These are phyloP conservation scores for Corymbia citriodora DNA, from an alignment of 441 rosid species.

Conservation along the genomic window DNA sequence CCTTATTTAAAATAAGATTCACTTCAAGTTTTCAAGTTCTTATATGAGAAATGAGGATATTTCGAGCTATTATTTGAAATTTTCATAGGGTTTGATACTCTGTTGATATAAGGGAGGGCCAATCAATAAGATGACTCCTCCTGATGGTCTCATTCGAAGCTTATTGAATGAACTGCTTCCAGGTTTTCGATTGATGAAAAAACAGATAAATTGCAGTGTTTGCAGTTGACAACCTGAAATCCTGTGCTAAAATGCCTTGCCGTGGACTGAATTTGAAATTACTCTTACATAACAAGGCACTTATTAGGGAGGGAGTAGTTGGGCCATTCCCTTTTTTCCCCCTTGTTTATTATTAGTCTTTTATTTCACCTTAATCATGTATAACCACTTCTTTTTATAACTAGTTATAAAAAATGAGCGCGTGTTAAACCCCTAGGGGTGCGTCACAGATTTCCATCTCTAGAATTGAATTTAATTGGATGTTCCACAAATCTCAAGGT, in stretches of 20 bases:
- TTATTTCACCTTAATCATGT: not conserved
- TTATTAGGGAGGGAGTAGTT: not conserved
- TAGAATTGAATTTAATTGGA: not conserved
- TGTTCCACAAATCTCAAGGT: not conserved
- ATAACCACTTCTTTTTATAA: not conserved
- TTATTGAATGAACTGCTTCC: not conserved
- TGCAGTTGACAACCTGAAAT: not conserved
- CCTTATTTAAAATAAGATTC: no score
- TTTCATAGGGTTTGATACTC: not conserved
- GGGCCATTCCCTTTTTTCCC: not conserved
- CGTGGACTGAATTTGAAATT: not conserved
- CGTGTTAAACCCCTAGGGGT: not conserved
- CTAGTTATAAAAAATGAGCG: not conserved
- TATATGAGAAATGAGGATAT: no score
- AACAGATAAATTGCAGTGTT: not conserved
- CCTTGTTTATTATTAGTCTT: not conserved
- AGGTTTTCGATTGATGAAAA: not conserved
- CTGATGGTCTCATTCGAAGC: not conserved
- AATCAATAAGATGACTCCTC: not conserved
- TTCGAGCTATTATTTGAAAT: no score
- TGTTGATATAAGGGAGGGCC: not conserved
- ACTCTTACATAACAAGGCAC: not conserved
- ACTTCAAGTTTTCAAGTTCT: no score
- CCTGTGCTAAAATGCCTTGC: not conserved
- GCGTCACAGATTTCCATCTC: not conserved